A percentile compares a stretch with the other conserved stretches of the same genome.
phyloP scores from a whole-genome alignment of 768 basidiomycete genomes.

The Termitomyces sp. region DNA sequence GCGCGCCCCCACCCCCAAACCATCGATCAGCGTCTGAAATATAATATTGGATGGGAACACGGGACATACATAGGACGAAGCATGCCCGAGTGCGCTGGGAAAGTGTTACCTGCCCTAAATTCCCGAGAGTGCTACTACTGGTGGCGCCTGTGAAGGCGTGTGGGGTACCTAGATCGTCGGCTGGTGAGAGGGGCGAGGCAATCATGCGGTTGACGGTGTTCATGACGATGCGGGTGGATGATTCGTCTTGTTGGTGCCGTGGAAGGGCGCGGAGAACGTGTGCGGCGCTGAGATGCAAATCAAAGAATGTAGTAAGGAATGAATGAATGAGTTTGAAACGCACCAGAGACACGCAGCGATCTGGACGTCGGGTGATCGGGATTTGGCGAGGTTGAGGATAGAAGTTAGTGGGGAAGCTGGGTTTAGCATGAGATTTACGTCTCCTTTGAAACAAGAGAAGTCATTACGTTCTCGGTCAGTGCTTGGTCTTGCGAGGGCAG shows the following conservation, averaged over 20 bases:
- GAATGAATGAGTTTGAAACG: not conserved
- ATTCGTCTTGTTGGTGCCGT: conserved; percentile 33
- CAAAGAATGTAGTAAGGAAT: not conserved
- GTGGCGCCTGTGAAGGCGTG: not conserved
- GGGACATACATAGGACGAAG: conserved; percentile 65
- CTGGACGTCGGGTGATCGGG: conserved; percentile 58
- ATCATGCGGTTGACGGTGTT: conserved; percentile 67
- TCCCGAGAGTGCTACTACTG: not conserved
- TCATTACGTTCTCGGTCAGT: conserved; percentile 38
- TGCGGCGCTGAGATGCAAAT: conserved; percentile 44
- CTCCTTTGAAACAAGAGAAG: not conserved
- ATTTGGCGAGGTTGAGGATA: conserved; percentile 53
- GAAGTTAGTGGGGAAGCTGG: conserved; percentile 39
- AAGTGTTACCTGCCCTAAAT: not conserved
- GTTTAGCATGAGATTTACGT: not conserved
- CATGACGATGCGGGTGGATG: conserved; percentile 57
- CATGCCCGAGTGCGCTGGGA: conserved; percentile 41
- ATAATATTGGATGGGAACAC: too few relatives aligned
- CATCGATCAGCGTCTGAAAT: not conserved
- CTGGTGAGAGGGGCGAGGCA: conserved; percentile 24
- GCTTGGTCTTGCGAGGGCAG: conserved; percentile 39
- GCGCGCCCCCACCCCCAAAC: not conserved
- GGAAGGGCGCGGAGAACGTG: conserved; percentile 53
- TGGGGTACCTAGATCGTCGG: not conserved
- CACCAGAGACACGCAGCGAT: conserved; percentile 72